Evolutionary conservation across 495 filamentous ascomycete species (phyloP).

Genomic region (Penicillium riverlandense): DNA sequence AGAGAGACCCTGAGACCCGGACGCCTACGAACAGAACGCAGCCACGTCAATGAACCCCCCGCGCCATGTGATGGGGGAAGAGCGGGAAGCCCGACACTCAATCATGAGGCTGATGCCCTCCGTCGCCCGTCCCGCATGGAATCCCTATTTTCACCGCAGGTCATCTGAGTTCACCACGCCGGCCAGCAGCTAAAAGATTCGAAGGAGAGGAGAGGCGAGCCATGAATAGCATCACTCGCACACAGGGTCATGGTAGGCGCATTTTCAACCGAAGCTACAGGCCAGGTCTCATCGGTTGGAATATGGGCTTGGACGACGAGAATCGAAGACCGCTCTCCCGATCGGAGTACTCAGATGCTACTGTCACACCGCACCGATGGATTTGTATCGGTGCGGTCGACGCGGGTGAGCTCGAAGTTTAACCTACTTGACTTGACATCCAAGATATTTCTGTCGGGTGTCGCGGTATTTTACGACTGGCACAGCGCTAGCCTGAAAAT

Average conservation of each 20-base stretch:
- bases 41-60: conserved; percentile 18
- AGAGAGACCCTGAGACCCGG: not conserved
- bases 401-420: conserved; percentile 4
- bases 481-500: too few relatives aligned
- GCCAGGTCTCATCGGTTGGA: conserved; percentile 13
- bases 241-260: not conserved
- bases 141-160: not conserved
- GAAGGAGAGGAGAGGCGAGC: not conserved
- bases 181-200: not conserved
- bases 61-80: conserved; percentile 10
- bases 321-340: conserved; percentile 4
- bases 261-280: conserved; percentile 6
- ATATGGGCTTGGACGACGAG: conserved; percentile 7
- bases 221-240: too few relatives aligned
- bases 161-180: conserved; percentile 15
- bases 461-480: too few relatives aligned
- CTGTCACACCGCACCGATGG: conserved; percentile 16
- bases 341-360: conserved; percentile 12
- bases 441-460: too few relatives aligned
- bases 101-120: conserved; percentile 15
- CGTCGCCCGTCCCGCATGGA: too few relatives aligned
- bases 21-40: conserved; percentile 8
- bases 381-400: conserved; percentile 13
- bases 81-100: not conserved
- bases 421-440: too few relatives aligned